Evolutionary conservation across 306 rosid species (phyloP).

Genomic region (Prinsepia uniflora): DNA sequence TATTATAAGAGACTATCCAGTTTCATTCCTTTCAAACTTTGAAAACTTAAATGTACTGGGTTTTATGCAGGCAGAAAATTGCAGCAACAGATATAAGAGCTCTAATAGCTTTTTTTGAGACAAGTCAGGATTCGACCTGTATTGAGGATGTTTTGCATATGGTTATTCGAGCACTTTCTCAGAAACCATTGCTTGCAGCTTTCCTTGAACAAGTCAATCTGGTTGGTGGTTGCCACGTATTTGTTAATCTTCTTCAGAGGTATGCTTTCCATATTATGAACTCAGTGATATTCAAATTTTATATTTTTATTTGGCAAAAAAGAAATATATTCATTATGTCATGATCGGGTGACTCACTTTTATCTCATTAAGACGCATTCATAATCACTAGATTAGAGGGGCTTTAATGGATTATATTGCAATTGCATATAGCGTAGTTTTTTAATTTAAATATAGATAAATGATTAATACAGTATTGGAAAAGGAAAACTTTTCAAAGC

Average conservation of each 20-base stretch:
- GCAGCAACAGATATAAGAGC: constrained; percentile 74
- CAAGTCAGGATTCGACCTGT: constrained; percentile 81
- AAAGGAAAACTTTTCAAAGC: no score
- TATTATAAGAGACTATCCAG: background rate
- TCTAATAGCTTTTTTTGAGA: constrained; percentile 83
- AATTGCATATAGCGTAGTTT: no score
- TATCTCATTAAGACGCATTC: no score
- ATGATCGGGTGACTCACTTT: no score
- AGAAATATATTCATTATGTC: no score
- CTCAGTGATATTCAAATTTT: background rate
- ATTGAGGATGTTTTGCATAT: constrained; percentile 92
- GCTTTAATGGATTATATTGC: no score
- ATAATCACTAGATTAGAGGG: no score
- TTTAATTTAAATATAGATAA: no score
- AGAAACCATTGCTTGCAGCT: constrained; percentile 68
- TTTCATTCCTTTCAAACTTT: constrained; percentile 19
- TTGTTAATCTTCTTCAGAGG: constrained; percentile 97
- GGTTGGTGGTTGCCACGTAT: constrained; percentile 76
- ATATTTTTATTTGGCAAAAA: no score
- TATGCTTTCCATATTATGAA: constrained; percentile 25
- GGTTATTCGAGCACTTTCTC: constrained; percentile 90
- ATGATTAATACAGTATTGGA: no score
- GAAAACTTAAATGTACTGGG: constrained; percentile 25
- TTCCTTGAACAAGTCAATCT: constrained; percentile 82
- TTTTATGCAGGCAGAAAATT: constrained; percentile 71